These are phyloP conservation scores for Posidonia oceanica DNA, from an alignment of 116 monocot genomes.

Conservation along the genomic window DNA sequence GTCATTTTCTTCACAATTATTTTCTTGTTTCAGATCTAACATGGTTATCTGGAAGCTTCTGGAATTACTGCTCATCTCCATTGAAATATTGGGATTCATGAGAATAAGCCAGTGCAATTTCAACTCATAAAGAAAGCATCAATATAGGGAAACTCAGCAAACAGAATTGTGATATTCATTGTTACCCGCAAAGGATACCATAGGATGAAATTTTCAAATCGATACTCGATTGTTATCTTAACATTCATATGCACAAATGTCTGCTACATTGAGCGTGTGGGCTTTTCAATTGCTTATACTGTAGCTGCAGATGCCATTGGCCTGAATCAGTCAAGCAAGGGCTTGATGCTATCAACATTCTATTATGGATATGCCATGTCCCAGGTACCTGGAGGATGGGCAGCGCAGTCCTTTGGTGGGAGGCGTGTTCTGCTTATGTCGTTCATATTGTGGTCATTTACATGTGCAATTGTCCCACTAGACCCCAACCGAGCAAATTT, in stretches of 20 bases:
- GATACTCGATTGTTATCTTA: conserved; percentile 29
- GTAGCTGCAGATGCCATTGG: conserved; percentile 34
- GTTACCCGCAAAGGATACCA: background rate
- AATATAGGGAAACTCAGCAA: background rate
- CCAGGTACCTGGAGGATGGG: conserved; percentile 45
- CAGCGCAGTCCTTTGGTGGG: conserved; percentile 29
- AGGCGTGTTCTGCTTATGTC: conserved; percentile 35
- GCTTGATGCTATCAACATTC: conserved; percentile 34
- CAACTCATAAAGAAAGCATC: background rate
- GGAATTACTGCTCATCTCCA: background rate
- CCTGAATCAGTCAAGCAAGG: conserved; percentile 38
- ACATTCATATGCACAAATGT: conserved; percentile 44
- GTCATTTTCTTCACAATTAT: background rate
- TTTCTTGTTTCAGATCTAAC: conserved; percentile 5
- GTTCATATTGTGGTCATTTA: conserved; percentile 35
- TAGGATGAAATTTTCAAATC: conserved; percentile 14
- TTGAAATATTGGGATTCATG: background rate
- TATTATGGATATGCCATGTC: conserved; percentile 45
- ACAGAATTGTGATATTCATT: background rate
- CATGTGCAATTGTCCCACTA: conserved; percentile 25
- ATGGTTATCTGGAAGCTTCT: background rate
- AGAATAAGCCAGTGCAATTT: background rate
- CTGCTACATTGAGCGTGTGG: conserved; percentile 47
- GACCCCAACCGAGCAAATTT: conserved; percentile 14
- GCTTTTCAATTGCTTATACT: conserved; percentile 48